These are phyloP conservation scores for Kalmusia sp. DNA, from an alignment of 2,329 filamentous ascomycete genomes.

Conservation along the genomic window DNA sequence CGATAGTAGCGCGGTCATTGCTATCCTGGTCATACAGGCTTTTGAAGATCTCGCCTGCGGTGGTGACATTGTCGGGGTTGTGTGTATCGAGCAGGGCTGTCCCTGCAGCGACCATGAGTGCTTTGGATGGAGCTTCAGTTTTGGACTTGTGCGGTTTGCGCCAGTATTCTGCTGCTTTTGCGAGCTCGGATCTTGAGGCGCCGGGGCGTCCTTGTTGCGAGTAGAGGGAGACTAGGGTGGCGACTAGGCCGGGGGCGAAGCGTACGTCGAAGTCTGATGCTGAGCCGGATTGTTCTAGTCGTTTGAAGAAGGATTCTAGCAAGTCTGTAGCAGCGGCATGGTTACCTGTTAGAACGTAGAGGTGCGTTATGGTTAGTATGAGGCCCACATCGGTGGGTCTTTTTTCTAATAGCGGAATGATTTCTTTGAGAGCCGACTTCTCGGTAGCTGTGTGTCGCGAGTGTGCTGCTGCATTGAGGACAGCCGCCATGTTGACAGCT, in stretches of 20 bases:
- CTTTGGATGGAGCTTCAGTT: constrained; percentile 50
- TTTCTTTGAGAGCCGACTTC: constrained; percentile 72
- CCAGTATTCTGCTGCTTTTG: constrained; percentile 85
- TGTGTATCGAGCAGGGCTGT: constrained; percentile 80
- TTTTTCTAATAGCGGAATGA: constrained; percentile 73
- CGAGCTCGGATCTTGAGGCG: constrained; percentile 75
- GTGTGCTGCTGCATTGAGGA: constrained; percentile 77
- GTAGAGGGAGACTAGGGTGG: constrained; percentile 80
- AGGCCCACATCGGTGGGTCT: constrained; percentile 82
- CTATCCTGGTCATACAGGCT: constrained; percentile 70
- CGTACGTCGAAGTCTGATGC: constrained; percentile 71
- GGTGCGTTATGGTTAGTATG: constrained; percentile 78
- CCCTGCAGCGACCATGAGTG: constrained; percentile 78
- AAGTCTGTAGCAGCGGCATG: constrained; percentile 75
- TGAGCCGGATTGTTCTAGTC: constrained; percentile 68
- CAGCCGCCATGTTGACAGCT: constrained; percentile 63
- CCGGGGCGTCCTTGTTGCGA: constrained; percentile 74
- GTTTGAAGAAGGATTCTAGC: constrained; percentile 76
- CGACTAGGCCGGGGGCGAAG: constrained; percentile 84
- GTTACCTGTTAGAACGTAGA: constrained; percentile 77
- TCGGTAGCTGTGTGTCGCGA: constrained; percentile 66
- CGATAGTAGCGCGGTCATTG: constrained; percentile 73
- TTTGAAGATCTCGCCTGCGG: constrained; percentile 81
- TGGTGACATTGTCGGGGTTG: constrained; percentile 69
- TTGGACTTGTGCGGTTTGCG: constrained; percentile 62